Evolutionary conservation across 2,329 filamentous ascomycete species (phyloP).

Genomic region (Diplodia mutila): DNA sequence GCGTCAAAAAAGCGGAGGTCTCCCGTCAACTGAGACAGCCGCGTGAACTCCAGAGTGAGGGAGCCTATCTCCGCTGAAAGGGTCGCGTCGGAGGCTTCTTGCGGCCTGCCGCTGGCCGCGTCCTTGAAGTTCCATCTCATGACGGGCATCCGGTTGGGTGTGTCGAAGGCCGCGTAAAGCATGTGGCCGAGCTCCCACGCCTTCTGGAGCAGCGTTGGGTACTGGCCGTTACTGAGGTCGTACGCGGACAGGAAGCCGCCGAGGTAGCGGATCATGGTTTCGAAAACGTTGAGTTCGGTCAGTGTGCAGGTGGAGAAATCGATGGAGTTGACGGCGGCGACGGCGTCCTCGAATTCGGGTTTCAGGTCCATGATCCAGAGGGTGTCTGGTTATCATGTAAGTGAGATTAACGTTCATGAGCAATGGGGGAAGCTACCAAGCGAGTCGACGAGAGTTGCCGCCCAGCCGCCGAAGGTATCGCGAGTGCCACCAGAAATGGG

Average conservation of each 20-base stretch:
- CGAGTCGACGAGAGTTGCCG: conserved; percentile 67
- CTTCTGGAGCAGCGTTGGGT: conserved; percentile 27
- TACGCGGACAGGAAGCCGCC: conserved; percentile 29
- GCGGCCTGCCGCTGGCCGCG: conserved; percentile 28
- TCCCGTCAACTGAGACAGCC: conserved; percentile 45
- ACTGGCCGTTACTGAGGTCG: conserved; percentile 25
- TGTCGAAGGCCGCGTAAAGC: conserved; percentile 33
- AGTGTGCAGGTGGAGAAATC: conserved; percentile 78
- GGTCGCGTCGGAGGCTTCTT: conserved; percentile 33
- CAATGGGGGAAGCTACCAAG: conserved; percentile 25
- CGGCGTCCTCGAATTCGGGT: conserved; percentile 79
- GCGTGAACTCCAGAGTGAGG: conserved; percentile 48
- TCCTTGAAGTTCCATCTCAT: conserved; percentile 38
- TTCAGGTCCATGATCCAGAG: conserved; percentile 84
- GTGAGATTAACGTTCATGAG: background rate
- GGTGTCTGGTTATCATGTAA: conserved; percentile 62
- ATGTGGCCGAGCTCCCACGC: conserved; percentile 28
- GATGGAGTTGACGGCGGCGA: conserved; percentile 69
- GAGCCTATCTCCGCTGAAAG: conserved; percentile 45
- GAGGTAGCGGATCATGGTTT: conserved; percentile 66
- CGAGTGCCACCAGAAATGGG: conserved; percentile 58
- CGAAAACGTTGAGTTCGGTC: conserved; percentile 81
- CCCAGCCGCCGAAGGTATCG: conserved; percentile 69
- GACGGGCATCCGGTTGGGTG: conserved; percentile 44
- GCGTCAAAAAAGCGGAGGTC: conserved; percentile 46